Evolutionary conservation across 139 green algal species (phyloP).

Genomic region (Picochlorum costavermella): DNA sequence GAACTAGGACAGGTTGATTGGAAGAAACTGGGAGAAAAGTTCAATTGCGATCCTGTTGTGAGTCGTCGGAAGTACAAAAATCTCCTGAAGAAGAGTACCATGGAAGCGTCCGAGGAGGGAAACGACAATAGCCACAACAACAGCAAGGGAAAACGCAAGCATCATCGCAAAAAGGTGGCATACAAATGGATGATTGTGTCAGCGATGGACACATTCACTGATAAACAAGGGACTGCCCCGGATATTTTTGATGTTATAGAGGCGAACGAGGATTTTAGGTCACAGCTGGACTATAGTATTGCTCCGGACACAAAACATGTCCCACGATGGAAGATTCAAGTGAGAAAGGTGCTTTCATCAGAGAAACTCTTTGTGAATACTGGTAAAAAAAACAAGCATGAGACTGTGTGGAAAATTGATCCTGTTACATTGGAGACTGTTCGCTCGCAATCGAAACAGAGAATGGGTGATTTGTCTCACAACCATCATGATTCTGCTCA

Average conservation of each 20-base stretch:
- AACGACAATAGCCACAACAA: background rate
- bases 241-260: slow-evolving; percentile 23
- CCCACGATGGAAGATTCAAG: slow-evolving; percentile 35
- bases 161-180: slow-evolving; percentile 22
- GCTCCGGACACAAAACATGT: slow-evolving; percentile 34
- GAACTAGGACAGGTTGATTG: slow-evolving; percentile 1
- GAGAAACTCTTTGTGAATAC: slow-evolving; percentile 34
- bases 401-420: slow-evolving; percentile 32
- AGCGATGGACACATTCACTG: slow-evolving; percentile 6
- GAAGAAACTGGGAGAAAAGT: slow-evolving; percentile 10
- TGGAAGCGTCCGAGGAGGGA: background rate
- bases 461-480: background rate
- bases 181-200: slow-evolving; percentile 38
- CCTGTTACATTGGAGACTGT: slow-evolving; percentile 4
- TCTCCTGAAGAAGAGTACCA: background rate
- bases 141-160: slow-evolving; percentile 17
- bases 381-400: slow-evolving; percentile 28
- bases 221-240: background rate
- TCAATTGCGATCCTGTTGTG: slow-evolving; percentile 14
- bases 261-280: background rate
- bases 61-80: slow-evolving; percentile 25
- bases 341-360: slow-evolving; percentile 29
- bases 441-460: background rate
- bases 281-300: slow-evolving; percentile 27
- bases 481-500: too few species aligned